Evolutionary conservation across 306 rosid genomes (phyloP), one percentile per base, ranked within the genome.

Genomic region (Trifolium pratense): DNA sequence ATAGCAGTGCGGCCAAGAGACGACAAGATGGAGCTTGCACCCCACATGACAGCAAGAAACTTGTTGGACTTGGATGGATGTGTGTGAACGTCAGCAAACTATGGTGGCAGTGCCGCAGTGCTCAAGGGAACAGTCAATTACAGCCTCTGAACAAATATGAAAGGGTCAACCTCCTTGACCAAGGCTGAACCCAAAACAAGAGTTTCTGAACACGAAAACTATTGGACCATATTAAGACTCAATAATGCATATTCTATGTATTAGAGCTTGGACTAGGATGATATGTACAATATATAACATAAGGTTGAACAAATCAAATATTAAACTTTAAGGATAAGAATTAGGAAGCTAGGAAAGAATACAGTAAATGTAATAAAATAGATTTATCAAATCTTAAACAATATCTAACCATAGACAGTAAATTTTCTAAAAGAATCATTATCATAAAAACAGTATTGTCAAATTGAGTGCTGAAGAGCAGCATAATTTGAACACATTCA

Each of bases 21-120:
- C 59, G 29, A 53, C 29, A 53, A 52, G 59, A 53, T 53, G 59
- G 58, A 52, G 25, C 58, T 9, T 18, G 29, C 59, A 53, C 59
- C 49, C 29, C 29, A 20, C 29, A 53, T 53, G 15, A 9, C 59
- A 9, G 29, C 59, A 53, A 53, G 29, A 53, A 53, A 53, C 59
- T 52, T 52, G 14, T 26, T 26, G 31, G 31, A 26, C 31, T 52
- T 3, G 26, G 59, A 9, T 52, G 5, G 14, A 52, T 52, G 2
- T 52, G 13, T 5, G 14, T 52, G 29, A 18, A 52, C 20, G 5
- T 18, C 59, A 18, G 59, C 14, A 52, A 52, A 21, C 15, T 53
- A 53, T 53, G 13, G 14, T 7, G 29, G 29, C 3, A 53, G 26
- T 20, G 12, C 59, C 3, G 29, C 3, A 53, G 26, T 20, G 12